These are phyloP conservation scores for Linum lewisii DNA, from an alignment of 345 rosid species.

Conservation along the genomic window DNA sequence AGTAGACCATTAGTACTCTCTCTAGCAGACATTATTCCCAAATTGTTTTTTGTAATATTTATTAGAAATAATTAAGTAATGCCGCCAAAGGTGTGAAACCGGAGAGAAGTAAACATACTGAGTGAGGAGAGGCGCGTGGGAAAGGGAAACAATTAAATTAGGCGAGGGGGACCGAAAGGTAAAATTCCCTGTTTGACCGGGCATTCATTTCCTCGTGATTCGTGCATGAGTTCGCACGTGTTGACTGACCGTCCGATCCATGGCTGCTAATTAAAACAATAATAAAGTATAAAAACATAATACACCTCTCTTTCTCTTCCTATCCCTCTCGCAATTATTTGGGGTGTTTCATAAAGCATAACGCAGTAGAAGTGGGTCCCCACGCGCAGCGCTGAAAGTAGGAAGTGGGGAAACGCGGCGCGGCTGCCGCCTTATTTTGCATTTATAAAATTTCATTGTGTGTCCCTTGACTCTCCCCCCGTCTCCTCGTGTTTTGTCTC, in stretches of 20 bases:
- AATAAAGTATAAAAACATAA: too few relatives aligned
- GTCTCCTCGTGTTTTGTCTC: not conserved
- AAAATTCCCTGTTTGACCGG: slow-evolving; percentile 23
- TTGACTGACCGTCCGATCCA: slow-evolving; percentile 15
- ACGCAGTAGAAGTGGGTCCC: slow-evolving; percentile 30
- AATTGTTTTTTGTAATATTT: too few relatives aligned
- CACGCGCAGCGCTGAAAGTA: slow-evolving; percentile 20
- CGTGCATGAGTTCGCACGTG: slow-evolving; percentile 28
- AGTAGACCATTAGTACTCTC: too few relatives aligned
- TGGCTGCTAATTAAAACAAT: not conserved
- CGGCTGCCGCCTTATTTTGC: slow-evolving; percentile 41
- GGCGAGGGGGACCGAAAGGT: slow-evolving; percentile 21
- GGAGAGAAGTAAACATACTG: too few relatives aligned
- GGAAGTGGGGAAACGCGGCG: slow-evolving; percentile 25
- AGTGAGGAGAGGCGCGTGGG: slow-evolving; percentile 11
- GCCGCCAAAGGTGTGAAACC: too few relatives aligned
- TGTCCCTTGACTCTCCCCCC: slow-evolving; percentile 17
- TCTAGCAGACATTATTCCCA: too few relatives aligned
- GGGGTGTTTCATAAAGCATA: not conserved
- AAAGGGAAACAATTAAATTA: not conserved
- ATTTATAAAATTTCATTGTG: slow-evolving; percentile 9
- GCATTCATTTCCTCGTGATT: slow-evolving; percentile 10
- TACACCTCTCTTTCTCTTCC: too few relatives aligned
- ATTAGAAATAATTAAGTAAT: too few relatives aligned
- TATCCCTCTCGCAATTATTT: too few relatives aligned